Evolutionary conservation across 345 rosid genomes (phyloP), one percentile per base, ranked within the genome.

Genomic region (Conringia planisiliqua): DNA sequence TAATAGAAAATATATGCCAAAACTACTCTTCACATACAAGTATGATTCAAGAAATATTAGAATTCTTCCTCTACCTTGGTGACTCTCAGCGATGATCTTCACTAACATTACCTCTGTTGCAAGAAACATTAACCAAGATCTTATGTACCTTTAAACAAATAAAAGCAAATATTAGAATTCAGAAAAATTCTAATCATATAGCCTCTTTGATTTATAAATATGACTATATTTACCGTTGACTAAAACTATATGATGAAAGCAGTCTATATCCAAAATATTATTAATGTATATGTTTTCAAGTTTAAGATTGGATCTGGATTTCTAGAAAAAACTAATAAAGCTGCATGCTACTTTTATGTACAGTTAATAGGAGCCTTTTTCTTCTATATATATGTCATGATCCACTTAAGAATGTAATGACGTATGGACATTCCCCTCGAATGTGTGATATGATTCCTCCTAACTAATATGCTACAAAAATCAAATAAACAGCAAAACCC

Each of bases 321-420:
- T n/a, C n/a, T n/a, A n/a, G n/a, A n/a, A n/a, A n/a, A n/a, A n/a
- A n/a, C n/a, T n/a, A n/a, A n/a, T n/a, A n/a, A n/a, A n/a, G n/a
- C n/a, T n/a, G n/a, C n/a, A n/a, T n/a, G n/a, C n/a, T n/a, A n/a
- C n/a, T n/a, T n/a, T n/a, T n/a, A n/a, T n/a, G n/a, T n/a, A n/a
- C n/a, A n/a, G n/a, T n/a, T n/a, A n/a, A n/a, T n/a, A n/a, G n/a
- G n/a, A n/a, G n/a, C n/a, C n/a, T 22, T 12, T 12, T 40, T 42
- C 17, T 42, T 13, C 47, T 42, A 42, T 40, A 12, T 40, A 16
- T 44, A 16, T 11, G 60, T 71, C 68, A 50, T 35, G 75, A 24
- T 60, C 60, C 68, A 71, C 75, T 48, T 47, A 54, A 26, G 50
- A 71, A 17, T 62, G 52, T 36, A 38, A 18, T 62, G 76, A 72